Base-by-base conservation (phyloP, 441 rosid genomes). In the Pelargonium australe region DNA sequence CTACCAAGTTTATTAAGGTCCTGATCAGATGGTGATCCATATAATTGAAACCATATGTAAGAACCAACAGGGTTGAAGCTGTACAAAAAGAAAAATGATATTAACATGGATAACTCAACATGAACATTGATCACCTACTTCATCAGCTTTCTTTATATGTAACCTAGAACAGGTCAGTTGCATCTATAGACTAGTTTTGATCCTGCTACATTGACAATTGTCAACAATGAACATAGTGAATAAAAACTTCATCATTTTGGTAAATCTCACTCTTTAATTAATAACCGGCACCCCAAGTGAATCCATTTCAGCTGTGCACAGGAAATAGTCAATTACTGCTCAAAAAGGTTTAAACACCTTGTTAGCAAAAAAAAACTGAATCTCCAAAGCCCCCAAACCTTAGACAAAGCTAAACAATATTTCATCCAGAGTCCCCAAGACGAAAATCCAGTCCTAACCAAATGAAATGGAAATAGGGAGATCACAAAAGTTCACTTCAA, bases 31-130 rank as follows among this genome's bases (percentile, higher is more conserved):
- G 98, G 96, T 13, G 95, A 77, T 66, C 95, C 97, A 73, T 76
- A 88, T 40, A 91, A 83, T 77, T 93, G 91, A 84, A 93, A 89
- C 97, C 97, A 91, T 72, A 91, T 86, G 72, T 79, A 86, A 47
- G 95, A 91, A 80, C 85, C 89, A 63, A 85, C 75, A 66, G 92
- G 93, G 76, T 86, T 91, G 85, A 91, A 93, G 80, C 98, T 93
- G 85, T 45, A 70, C 61, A 84, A 20, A 3, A 55, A 73, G 9
- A 20, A 70, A 68, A 55, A 61, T 37, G 25, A 8, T 1, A 16
- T 60, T 16, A 19, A 19, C 31, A 19, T 7, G 19, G 25, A 17
- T 17, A 60, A 17, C 63, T 6, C 5, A n/a, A 60, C 9, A 60
- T 7, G 63, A 60, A 60, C 25, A 60, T 23, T 60, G 17, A 60